These are phyloP conservation scores for Kentomonas sorsogonicus DNA, from an alignment of 208 protist species.

Conservation along the genomic window DNA sequence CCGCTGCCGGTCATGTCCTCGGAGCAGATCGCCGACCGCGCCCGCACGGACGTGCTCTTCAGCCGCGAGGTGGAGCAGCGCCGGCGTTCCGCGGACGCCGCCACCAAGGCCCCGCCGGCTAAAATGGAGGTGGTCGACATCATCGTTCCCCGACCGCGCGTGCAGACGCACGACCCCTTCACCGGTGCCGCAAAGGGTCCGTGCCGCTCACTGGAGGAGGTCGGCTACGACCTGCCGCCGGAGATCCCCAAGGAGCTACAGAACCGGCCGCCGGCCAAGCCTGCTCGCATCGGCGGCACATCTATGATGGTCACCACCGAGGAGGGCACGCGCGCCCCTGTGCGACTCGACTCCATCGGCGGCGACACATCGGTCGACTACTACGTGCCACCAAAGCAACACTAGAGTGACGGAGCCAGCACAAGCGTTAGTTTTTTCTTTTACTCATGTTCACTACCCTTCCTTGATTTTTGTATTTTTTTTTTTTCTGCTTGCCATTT, in stretches of 20 bases:
- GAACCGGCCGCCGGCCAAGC: constrained; percentile 48
- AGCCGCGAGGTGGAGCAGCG: constrained; percentile 23
- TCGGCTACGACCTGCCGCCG: constrained; percentile 71
- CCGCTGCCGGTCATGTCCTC: constrained; percentile 56
- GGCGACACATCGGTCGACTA: constrained; percentile 47
- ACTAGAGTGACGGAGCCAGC: neutral
- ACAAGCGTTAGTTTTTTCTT: no score
- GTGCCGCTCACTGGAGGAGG: constrained; percentile 77
- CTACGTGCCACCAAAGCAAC: constrained; percentile 25
- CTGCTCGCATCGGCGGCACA: constrained; percentile 66
- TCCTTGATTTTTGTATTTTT: no score
- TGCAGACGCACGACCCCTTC: constrained; percentile 49
- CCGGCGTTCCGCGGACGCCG: constrained; percentile 22
- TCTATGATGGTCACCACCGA: constrained; percentile 77
- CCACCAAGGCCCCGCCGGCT: constrained; percentile 19
- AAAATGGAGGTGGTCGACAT: constrained; percentile 78
- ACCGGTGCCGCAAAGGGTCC: constrained; percentile 54
- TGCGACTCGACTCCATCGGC: constrained; percentile 44
- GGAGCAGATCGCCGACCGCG: constrained; percentile 57
- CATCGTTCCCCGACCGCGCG: constrained; percentile 56
- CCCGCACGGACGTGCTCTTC: constrained; percentile 36
- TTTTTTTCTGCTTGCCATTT: neutral
- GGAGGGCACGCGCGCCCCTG: constrained; percentile 41
- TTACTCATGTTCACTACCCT: no score
- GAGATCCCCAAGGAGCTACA: constrained; percentile 61